Evolutionary conservation across 352 stramenopile genomes (phyloP), one percentile per base, ranked within the genome.

Genomic region (Globisporangium spinosum): DNA sequence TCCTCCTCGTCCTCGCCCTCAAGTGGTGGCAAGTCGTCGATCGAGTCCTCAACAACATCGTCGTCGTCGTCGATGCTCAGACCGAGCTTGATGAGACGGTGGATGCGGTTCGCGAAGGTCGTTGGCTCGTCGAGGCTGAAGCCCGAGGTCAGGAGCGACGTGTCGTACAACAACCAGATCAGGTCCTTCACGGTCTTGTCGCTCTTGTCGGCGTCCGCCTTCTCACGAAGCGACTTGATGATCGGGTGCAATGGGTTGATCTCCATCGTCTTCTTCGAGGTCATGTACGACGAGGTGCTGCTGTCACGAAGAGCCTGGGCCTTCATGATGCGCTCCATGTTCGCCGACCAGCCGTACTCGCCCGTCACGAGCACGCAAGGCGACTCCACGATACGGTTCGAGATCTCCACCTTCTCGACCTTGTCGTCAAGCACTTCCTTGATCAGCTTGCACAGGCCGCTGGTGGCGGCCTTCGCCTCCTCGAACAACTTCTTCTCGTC

Each of bases 271-370:
- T 99, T 99, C 95, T 99, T 99, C 59, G 97, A 99, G 43, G 86
- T 91, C 98, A 99, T 99, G 95, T 99, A 99, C 45, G 94, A 85
- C 68, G 90, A 98, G 55, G 97, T 98, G 76, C 89, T 97, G 69
- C 91, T 94, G 85, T 99, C 97, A 71, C 98, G 95, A 68, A 99
- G 94, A 35, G 98, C 97, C 87, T 99, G 98, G 9, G 98, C 98
- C 87, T 99, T 99, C 98, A 99, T 99, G 84, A 99, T 99, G 78
- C 97, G 97, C 85, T 99, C 98, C 98, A 99, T 99, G 89, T 99
- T 99, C 65, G 98, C 98, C 67, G 95, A 98, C 98, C 98, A 99
- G 76, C 98, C 98, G 82, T 99, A 99, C 82, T 99, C 98, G 65
- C 98, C 97, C 25, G 98, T 99, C 32, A 99, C 98, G 32, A 99